Base-by-base conservation (phyloP, 2,329 filamentous ascomycete genomes). In the Pseudogymnoascus sp. region DNA sequence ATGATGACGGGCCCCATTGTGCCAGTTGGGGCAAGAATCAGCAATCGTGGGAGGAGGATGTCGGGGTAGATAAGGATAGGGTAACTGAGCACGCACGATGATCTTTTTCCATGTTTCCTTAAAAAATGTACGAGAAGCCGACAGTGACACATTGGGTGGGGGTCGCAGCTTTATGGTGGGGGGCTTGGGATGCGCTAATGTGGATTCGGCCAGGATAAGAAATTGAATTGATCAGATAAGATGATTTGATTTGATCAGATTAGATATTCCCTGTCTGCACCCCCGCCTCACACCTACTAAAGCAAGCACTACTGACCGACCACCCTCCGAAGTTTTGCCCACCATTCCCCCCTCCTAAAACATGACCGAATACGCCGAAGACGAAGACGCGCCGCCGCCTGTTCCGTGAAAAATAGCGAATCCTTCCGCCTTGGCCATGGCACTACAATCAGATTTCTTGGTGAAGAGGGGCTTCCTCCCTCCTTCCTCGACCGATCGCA, bases 161-260 rank as follows among this genome's bases (percentile, higher is more conserved):
- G 44, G 6, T 50, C 21, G 1, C 44, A 50, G 1, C 44, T 50
- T 29, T n/a, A 50, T 7, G 29, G 24, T 29, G 44, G 44, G 44
- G 44, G n/a, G 13, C 6, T 14, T 29, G 1, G 3, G 24, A 7
- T 33, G 47, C 29, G n/a, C 10, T 56, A 19, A 11, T 2, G 47
- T 56, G 26, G 26, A 33, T 33, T 56, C 8, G 4, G 13, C 26
- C 2, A 19, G 47, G 47, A 26, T 33, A 4, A 14, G 26, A 56
- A 56, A 56, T 56, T 56, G 26, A 33, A 19, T 4, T 19, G 47
- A 56, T 56, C 26, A 56, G 47, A 56, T 56, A 8, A 33, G 47
- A 56, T 56, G 47, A 33, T 56, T 31, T 56, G 47, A 56, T 56
- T 56, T 56, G 47, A 56, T 56, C 47, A 56, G 47, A 56, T 56